Percentiles rank a stretch among this genome's conserved stretches.
These are phyloP conservation scores for Orychophragmus violaceus DNA, from an alignment of 345 rosid genomes.

Conservation along the genomic window DNA sequence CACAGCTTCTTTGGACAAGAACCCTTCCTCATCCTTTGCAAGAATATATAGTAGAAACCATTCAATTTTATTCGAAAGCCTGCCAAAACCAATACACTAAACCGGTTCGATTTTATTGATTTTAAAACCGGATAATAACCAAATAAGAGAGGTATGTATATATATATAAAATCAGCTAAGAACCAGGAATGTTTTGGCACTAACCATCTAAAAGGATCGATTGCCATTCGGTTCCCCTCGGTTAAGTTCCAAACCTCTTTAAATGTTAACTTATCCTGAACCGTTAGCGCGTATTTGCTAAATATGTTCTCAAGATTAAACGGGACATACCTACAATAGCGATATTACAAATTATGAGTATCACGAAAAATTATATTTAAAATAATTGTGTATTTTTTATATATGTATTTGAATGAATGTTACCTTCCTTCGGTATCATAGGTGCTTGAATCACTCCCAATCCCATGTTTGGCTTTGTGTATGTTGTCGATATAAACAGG, in stretches of 20 bases:
- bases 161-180: neutral
- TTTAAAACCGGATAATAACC: neutral
- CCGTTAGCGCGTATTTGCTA: constrained; percentile 61
- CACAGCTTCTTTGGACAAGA: constrained; percentile 62
- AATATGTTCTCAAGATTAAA: constrained; percentile 58
- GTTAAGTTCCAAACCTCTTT: constrained; percentile 71
- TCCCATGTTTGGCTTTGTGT: constrained; percentile 75
- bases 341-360: neutral
- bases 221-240: constrained; percentile 48
- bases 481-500: constrained; percentile 66
- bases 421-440: constrained; percentile 90
- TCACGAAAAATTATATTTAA: neutral
- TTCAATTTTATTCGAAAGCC: constrained; percentile 47
- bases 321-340: constrained; percentile 47
- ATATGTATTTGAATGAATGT: neutral
- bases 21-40: constrained; percentile 64
- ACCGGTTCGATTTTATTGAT: neutral
- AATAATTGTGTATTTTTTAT: neutral
- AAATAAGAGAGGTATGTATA: neutral
- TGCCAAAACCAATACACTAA: constrained; percentile 19
- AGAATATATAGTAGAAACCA: constrained; percentile 51
- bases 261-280: constrained; percentile 41
- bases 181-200: neutral
- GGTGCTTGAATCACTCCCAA: constrained; percentile 67
- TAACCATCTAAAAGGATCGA: constrained; percentile 67